phyloP scores from a whole-genome alignment of 345 rosid genomes.

The Physaria fendleri region DNA sequence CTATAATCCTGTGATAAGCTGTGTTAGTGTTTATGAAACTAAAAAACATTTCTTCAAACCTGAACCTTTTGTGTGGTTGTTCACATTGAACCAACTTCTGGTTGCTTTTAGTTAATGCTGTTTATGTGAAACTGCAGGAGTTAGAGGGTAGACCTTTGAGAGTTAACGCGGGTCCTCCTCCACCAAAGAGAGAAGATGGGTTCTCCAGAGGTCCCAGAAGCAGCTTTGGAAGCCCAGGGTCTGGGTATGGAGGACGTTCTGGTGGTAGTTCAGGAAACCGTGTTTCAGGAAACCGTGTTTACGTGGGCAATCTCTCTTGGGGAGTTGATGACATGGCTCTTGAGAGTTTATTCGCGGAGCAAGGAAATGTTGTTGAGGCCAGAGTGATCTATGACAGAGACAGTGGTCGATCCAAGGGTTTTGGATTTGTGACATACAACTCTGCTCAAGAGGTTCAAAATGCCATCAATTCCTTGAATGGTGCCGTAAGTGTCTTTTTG shows the following conservation, averaged over 20 bases:
- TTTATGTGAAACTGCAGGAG: constrained; percentile 42
- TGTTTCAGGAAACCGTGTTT: constrained; percentile 56
- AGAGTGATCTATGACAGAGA: constrained; percentile 91
- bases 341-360: constrained; percentile 74
- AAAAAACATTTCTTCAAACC: too few relatives aligned
- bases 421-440: constrained; percentile 83
- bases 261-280: constrained; percentile 43
- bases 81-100: not conserved
- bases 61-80: not conserved
- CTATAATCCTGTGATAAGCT: not conserved
- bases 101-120: not conserved
- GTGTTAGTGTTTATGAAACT: not conserved
- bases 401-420: constrained; percentile 93
- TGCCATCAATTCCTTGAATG: constrained; percentile 70
- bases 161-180: constrained; percentile 86
- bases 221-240: constrained; percentile 26
- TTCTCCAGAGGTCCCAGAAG: constrained; percentile 40
- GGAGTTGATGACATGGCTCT: constrained; percentile 83
- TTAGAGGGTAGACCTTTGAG: constrained; percentile 82
- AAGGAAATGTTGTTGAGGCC: constrained; percentile 84
- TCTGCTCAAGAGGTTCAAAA: constrained; percentile 68
- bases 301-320: constrained; percentile 94
- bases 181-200: constrained; percentile 50
- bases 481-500: constrained; percentile 54
- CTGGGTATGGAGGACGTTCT: constrained; percentile 26